Evolutionary conservation across 257 asterid genomes (phyloP), one percentile per base, ranked within the genome.

Genomic region (Nicotiana undulata): DNA sequence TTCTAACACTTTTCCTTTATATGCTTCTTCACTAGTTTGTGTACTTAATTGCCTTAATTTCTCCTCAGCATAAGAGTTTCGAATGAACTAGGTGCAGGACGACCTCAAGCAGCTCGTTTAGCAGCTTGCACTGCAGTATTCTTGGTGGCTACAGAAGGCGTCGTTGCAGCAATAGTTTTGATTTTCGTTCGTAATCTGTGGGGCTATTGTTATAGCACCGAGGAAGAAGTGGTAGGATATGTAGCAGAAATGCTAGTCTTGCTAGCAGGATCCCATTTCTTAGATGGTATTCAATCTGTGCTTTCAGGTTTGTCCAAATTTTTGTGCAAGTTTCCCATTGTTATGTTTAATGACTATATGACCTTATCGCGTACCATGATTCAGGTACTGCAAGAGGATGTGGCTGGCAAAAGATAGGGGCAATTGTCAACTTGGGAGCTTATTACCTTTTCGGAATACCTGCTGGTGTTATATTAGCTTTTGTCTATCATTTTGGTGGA

Each of bases 391-490:
- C 93, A 29, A 86, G 94, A 67, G 97, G 97, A 20, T 90, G 97
- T 77, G 97, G 97, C 7, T 88, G 95, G 97, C 95, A 92, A 83
- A 90, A 89, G 82, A 90, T 90, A 15, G 94, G 92, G 9, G 95
- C 95, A 24, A 58, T 88, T 0, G 88, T 90, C 6, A 92, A 92
- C 58, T 79, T 92, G 72, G 97, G 82, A 2, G 82, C 97, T 3
- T 90, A 90, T 80, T 90, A 90, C 18, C 83, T 84, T 44, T 9
- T 77, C 0, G 84, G 86, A 22, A 66, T 81, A 29, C 86, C 82
- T 24, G 51, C 76, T 58, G 86, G 68, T 10, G 26, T 84, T 37
- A 13, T 76, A 22, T 79, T 84, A 68, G 84, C 84, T n/a, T 84
- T 84, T 46, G 75, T 49, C 52, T 63, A 65, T 29, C 84, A 66